Base-by-base conservation (phyloP, 1,139 yeast species). In the Suhomyces chickasaworum region DNA sequence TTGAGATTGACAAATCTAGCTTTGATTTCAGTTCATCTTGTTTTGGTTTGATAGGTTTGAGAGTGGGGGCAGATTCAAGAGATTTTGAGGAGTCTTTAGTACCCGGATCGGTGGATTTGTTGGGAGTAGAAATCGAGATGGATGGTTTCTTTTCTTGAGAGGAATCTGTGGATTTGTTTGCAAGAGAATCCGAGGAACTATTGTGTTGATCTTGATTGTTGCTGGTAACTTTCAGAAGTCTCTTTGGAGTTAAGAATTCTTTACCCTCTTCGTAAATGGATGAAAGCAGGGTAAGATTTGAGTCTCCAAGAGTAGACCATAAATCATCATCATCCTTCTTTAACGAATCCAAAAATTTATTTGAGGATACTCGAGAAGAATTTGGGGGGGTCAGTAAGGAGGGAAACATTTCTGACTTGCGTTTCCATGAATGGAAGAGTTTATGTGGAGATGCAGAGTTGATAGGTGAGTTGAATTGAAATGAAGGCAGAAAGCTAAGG, bases 401-500 rank as follows among this genome's bases (percentile, higher is more conserved):
- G 25, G 50, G 38, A 31, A 40, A 40, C 45, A 37, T n/a, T n/a
- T 47, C 50, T 13, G 30, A 43, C 23, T 47, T 47, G 16, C 46
- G 46, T 40, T 35, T 48, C 39, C 34, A 39, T 12, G 40, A 42
- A 15, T 29, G 66, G 48, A 71, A 63, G 47, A 71, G 65, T 42
- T 68, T 56, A 45, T 67, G 73, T 1, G 78, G 77, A n/a, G 77
- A 70, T 12, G 69, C 59, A 3, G 67, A 53, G 44, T 60, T 57
- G 27, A 67, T 56, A 37, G 78, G 77, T 4, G 77, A 67, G 44
- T 66, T 63, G 53, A 73, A 69, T 40, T 65, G 70, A 55, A 73
- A 72, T 6, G 76, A 68, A 3, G 79, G 78, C 75, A 70, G 75
- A 50, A 73, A 71, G 37, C 70, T 71, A 30, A 73, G 54, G 5